phyloP scores from a whole-genome alignment of 441 rosid genomes.

The Aquilaria agallochum region DNA sequence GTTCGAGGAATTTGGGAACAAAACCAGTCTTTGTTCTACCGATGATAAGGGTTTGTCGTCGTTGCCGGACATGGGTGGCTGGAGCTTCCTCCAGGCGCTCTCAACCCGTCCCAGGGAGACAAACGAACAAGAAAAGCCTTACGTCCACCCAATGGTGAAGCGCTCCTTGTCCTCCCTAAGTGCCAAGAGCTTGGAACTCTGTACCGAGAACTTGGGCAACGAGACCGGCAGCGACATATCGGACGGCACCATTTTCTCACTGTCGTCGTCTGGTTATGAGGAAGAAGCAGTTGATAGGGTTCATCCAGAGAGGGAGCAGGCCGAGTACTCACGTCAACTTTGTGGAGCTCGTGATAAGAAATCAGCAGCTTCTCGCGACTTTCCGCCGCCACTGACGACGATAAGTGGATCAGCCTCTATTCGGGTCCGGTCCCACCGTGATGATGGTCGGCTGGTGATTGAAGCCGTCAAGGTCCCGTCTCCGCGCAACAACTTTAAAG shows the following conservation, averaged over 20 bases:
- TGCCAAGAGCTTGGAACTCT: slow-evolving; percentile 66
- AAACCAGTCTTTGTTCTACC: background rate
- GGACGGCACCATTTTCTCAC: slow-evolving; percentile 31
- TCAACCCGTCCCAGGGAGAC: slow-evolving; percentile 18
- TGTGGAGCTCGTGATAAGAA: slow-evolving; percentile 8
- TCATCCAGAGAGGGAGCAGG: slow-evolving; percentile 20
- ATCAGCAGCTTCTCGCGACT: slow-evolving; percentile 30
- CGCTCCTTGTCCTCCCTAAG: slow-evolving; percentile 52
- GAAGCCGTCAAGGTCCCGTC: slow-evolving; percentile 42
- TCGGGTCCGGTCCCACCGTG: slow-evolving; percentile 57
- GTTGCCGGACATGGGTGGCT: slow-evolving; percentile 29
- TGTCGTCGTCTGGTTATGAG: slow-evolving; percentile 25
- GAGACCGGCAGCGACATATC: slow-evolving; percentile 62
- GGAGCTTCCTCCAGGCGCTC: slow-evolving; percentile 54
- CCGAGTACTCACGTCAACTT: slow-evolving; percentile 9
- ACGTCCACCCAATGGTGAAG: slow-evolving; percentile 41
- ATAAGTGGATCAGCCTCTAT: slow-evolving; percentile 49
- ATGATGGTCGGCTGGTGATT: slow-evolving; percentile 65
- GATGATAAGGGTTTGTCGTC: slow-evolving; percentile 14
- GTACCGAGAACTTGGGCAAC: slow-evolving; percentile 79
- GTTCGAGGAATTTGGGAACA: slow-evolving; percentile 14
- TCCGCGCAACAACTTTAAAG: slow-evolving; percentile 31
- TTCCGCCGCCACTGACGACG: slow-evolving; percentile 83
- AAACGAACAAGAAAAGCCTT: slow-evolving; percentile 25
- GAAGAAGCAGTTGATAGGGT: slow-evolving; percentile 14